phyloP scores from a whole-genome alignment of 345 rosid species.

The Linum trigynum region DNA sequence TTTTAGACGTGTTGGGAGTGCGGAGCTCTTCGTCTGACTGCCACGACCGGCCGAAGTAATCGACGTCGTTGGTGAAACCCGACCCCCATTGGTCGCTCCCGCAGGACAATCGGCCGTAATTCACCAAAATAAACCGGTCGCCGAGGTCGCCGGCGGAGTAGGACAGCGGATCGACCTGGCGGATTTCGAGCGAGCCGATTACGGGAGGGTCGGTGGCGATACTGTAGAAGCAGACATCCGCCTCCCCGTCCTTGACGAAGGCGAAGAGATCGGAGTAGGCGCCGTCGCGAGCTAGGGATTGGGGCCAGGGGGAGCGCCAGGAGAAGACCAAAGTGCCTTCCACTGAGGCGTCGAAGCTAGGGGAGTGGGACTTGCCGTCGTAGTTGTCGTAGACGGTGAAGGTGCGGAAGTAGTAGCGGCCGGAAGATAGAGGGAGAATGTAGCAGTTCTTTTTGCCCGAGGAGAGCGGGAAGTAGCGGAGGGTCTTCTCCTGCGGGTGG shows the following conservation, averaged over 20 bases:
- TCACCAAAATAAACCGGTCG: slow-evolving; percentile 43
- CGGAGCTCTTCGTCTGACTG: slow-evolving; percentile 53
- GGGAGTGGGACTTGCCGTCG: slow-evolving; percentile 81
- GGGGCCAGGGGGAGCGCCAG: slow-evolving; percentile 87
- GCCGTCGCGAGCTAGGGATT: slow-evolving; percentile 52
- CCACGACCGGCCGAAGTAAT: slow-evolving; percentile 80
- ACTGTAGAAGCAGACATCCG: slow-evolving; percentile 82
- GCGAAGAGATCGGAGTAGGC: slow-evolving; percentile 92
- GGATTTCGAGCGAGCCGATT: slow-evolving; percentile 67
- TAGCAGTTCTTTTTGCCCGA: slow-evolving; percentile 96
- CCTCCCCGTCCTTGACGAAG: slow-evolving; percentile 64
- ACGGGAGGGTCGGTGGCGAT: slow-evolving; percentile 93
- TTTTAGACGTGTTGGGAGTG: slow-evolving; percentile 15
- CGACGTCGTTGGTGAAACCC: slow-evolving; percentile 77
- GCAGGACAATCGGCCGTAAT: slow-evolving; percentile 73
- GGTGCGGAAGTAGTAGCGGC: slow-evolving; percentile 81
- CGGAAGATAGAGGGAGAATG: slow-evolving; percentile 57
- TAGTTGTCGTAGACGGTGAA: slow-evolving; percentile 96
- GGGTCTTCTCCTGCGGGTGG: slow-evolving; percentile 51
- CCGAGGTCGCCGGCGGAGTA: slow-evolving; percentile 47
- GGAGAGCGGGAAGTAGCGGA: slow-evolving; percentile 85
- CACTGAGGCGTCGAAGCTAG: slow-evolving; percentile 79
- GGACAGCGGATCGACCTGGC: slow-evolving; percentile 61
- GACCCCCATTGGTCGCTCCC: slow-evolving; percentile 86
- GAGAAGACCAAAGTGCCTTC: slow-evolving; percentile 88